Evolutionary conservation across 768 basidiomycete genomes (phyloP), one percentile per base, ranked within the genome.

Genomic region (Rhodotorula kratochvilovae): DNA sequence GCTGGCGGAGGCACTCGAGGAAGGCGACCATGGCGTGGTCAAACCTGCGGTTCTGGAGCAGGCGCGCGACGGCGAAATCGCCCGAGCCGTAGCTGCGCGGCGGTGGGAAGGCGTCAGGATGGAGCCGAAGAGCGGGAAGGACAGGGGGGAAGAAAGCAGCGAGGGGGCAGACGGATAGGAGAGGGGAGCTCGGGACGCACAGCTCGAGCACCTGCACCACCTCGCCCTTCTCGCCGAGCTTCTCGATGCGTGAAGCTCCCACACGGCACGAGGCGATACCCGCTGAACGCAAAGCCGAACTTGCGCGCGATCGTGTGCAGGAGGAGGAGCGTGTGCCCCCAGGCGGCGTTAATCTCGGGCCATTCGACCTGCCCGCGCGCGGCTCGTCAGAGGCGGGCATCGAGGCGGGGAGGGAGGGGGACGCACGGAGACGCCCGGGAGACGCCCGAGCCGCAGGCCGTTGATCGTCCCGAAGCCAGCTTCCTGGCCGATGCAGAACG

Each of bases 391-490:
- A 25, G 15, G 23, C 21, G 17, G 51, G 39, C 11, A 27, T 19
- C 33, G 19, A 31, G 48, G 31, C n/a, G 27, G 13, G 48, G 31
- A 29, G 16, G 25, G 12, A 29, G n/a, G 13, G 27, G 15, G 19
- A 54, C 55, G 27, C 33, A 74, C 68, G 2, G 66, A 61, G 23
- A 70, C 65, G 19, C 67, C 43, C 0, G 78, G 74, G 17, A 94
- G 87, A 72, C 94, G 87, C 7, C 96, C 96, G 31, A 98, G 81
- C 48, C 96, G 86, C 23, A 99, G 84, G 5, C 92, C 92, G 77
- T 98, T 98, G 80, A 99, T 97, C n/a, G 95, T 98, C 3, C 92
- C 96, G 77, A 98, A 92, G 1, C 90, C 89, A 11, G 91, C 91
- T 77, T 95, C 92, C 71, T 93, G 91, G 5, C 92, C 92, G 75